phyloP scores from a whole-genome alignment of 306 rosid species.

The Coriaria nepalensis region DNA sequence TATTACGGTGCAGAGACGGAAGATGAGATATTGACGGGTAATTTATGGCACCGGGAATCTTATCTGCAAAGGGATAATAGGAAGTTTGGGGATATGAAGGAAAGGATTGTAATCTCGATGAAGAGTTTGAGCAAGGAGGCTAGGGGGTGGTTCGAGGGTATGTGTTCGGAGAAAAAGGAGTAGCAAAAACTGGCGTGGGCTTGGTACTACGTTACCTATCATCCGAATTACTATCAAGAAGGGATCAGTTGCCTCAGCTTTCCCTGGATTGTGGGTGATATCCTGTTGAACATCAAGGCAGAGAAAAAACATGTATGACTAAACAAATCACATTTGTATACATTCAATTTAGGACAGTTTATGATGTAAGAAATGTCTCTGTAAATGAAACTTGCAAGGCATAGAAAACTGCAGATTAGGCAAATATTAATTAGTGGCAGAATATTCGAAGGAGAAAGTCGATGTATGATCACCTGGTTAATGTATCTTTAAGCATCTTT shows the following conservation, averaged over 20 bases:
- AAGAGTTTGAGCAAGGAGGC: constrained; percentile 56
- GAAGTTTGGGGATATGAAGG: constrained; percentile 62
- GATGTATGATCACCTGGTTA: too few relatives aligned
- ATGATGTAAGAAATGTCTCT: too few relatives aligned
- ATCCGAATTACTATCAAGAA: constrained; percentile 29
- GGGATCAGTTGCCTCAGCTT: constrained; percentile 44
- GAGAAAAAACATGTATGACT: constrained; percentile 4
- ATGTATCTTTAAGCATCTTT: too few relatives aligned
- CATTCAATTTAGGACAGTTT: too few relatives aligned
- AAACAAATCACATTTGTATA: background rate
- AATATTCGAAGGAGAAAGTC: too few relatives aligned
- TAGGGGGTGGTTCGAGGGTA: constrained; percentile 51
- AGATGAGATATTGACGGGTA: constrained; percentile 67
- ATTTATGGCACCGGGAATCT: constrained; percentile 45
- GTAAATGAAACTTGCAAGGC: too few relatives aligned
- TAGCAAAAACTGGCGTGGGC: constrained; percentile 55
- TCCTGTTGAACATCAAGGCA: constrained; percentile 46
- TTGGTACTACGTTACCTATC: constrained; percentile 81
- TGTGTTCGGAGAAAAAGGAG: constrained; percentile 28
- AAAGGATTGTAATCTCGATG: constrained; percentile 47
- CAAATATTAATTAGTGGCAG: too few relatives aligned
- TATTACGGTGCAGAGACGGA: constrained; percentile 55
- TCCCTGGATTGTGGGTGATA: constrained; percentile 76
- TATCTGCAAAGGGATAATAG: constrained; percentile 82
- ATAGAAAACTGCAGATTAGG: too few relatives aligned